A percentile compares a stretch with the other conserved stretches of the same genome.
Conservation (phyloP, 805 yeast species). For the Saccharomycopsis schoenii region DNA sequence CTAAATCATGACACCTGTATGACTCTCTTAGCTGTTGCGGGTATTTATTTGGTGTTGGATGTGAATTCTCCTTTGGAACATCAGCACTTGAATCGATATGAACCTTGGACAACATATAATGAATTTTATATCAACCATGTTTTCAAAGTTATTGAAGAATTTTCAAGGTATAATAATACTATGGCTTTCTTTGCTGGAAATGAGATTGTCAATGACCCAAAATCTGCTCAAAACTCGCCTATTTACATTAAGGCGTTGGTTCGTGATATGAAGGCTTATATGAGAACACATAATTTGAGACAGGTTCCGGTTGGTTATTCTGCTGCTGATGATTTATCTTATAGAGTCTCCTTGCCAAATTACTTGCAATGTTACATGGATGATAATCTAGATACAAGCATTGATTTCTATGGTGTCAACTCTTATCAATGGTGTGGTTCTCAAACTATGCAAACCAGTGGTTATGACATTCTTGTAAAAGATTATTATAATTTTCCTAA, state of each 20-base stretch:
- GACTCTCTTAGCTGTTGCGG: slow-evolving; percentile 85
- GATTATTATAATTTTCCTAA: slow-evolving; percentile 60
- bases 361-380: slow-evolving; percentile 69
- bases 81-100: slow-evolving; percentile 80
- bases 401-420: slow-evolving; percentile 77
- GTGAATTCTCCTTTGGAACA: slow-evolving; percentile 78
- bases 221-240: slow-evolving; percentile 59
- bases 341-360: slow-evolving; percentile 64
- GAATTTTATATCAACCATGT: slow-evolving; percentile 62
- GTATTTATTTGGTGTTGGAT: slow-evolving; percentile 83
- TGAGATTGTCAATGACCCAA: slow-evolving; percentile 74
- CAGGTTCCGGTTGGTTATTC: slow-evolving; percentile 87
- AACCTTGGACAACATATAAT: slow-evolving; percentile 87
- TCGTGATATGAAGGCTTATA: slow-evolving; percentile 72
- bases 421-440: slow-evolving; percentile 77
- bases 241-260: slow-evolving; percentile 67
- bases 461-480: slow-evolving; percentile 56
- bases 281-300: slow-evolving; percentile 48
- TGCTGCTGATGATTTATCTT: slow-evolving; percentile 86
- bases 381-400: slow-evolving; percentile 36
- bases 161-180: slow-evolving; percentile 78
- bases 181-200: slow-evolving; percentile 89
- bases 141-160: slow-evolving; percentile 70
- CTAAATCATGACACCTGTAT: slow-evolving; percentile 82
- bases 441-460: slow-evolving; percentile 74